A percentile compares a stretch with the other conserved stretches of the same genome.
phyloP scores from a whole-genome alignment of 2,329 filamentous ascomycete species.

The Diaporthe capsici region DNA sequence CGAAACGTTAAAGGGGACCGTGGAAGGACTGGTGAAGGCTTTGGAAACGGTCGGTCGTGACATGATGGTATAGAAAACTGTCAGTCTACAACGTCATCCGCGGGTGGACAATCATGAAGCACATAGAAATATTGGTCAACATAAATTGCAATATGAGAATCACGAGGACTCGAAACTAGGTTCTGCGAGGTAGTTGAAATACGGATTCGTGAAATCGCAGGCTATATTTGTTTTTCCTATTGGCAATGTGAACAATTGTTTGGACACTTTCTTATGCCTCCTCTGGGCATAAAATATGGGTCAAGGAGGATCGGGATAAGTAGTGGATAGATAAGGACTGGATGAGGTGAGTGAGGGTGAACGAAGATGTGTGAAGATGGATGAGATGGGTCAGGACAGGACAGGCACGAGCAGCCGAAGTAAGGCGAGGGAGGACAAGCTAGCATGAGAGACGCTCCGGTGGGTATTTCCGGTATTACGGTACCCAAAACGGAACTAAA shows the following conservation, averaged over 20 bases:
- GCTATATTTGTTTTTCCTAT: too few species aligned
- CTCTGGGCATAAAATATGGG: neutral
- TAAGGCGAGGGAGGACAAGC: too few species aligned
- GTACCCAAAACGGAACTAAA: neutral
- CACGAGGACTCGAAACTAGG: neutral
- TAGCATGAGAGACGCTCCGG: too few species aligned
- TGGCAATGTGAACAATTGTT: too few species aligned
- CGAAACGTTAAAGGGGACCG: constrained; percentile 65
- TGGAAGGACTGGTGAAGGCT: constrained; percentile 65
- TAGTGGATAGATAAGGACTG: neutral
- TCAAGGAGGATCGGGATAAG: neutral
- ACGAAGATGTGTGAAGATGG: neutral
- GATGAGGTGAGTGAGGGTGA: neutral
- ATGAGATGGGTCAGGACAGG: neutral
- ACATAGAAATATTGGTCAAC: neutral
- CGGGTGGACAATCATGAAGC: neutral
- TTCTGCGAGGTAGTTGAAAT: too few species aligned
- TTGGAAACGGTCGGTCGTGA: neutral
- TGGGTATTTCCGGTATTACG: too few species aligned
- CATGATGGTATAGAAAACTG: neutral
- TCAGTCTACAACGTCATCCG: neutral
- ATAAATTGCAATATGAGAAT: neutral
- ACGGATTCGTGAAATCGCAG: too few species aligned
- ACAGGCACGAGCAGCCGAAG: too few species aligned
- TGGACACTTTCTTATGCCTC: neutral